These are phyloP conservation scores for Starmerella etchellsii DNA, from an alignment of 805 yeast genomes.

Conservation along the genomic window DNA sequence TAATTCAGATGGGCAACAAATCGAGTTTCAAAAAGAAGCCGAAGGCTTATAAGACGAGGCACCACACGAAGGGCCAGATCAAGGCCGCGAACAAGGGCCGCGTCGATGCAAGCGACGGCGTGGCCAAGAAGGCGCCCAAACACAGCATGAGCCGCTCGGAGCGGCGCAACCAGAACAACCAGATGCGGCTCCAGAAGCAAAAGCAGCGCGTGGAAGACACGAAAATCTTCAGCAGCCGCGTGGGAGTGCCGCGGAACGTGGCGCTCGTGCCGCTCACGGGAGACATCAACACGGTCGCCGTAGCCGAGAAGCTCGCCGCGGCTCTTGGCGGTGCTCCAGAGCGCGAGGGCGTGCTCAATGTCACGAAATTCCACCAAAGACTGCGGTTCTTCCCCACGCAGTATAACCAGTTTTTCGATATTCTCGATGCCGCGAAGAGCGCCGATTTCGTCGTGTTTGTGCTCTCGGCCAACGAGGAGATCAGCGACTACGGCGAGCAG, in stretches of 20 bases:
- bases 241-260: conserved; percentile 73
- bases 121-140: conserved; percentile 24
- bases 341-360: conserved; percentile 30
- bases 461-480: conserved; percentile 76
- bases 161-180: conserved; percentile 68
- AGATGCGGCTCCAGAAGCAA: conserved; percentile 59
- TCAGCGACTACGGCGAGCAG: conserved; percentile 77
- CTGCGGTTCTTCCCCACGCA: conserved; percentile 57
- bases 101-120: conserved; percentile 50
- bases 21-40: conserved; percentile 71
- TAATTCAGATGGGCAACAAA: conserved; percentile 58
- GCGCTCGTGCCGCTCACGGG: conserved; percentile 67
- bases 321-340: conserved; percentile 16
- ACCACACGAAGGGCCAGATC: conserved; percentile 75
- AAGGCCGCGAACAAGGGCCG: conserved; percentile 73
- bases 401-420: conserved; percentile 46
- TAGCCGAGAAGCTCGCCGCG: conserved; percentile 18
- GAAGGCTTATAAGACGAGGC: conserved; percentile 83
- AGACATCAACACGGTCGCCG: conserved; percentile 39
- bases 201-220: conserved; percentile 44
- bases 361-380: conserved; percentile 60
- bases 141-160: conserved; percentile 42
- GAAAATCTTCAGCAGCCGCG: conserved; percentile 63
- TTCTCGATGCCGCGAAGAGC: conserved; percentile 75
- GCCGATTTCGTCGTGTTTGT: conserved; percentile 85